These are phyloP conservation scores for Auricularia sp. DNA, from an alignment of 768 basidiomycete species.

Conservation along the genomic window DNA sequence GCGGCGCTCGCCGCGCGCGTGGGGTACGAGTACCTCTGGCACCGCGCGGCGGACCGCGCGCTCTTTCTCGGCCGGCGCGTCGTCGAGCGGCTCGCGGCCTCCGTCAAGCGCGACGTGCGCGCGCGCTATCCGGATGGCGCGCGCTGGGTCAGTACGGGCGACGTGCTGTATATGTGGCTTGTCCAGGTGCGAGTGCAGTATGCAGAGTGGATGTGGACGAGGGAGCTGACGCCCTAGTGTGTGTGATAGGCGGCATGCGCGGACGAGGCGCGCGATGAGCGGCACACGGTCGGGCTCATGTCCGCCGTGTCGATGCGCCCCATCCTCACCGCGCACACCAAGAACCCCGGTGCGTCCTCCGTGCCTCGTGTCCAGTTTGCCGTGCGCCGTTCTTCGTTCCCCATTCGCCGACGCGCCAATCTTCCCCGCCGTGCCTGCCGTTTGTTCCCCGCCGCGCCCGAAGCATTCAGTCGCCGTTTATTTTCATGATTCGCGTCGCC, in stretches of 20 bases:
- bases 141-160: neutral
- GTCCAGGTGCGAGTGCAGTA: neutral
- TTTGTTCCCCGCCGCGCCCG: too few relatives aligned
- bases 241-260: too few relatives aligned
- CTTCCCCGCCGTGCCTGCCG: too few relatives aligned
- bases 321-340: neutral
- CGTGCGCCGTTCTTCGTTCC: too few relatives aligned
- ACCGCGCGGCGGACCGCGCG: neutral
- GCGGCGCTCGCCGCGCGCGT: neutral
- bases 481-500: too few relatives aligned
- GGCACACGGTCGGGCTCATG: neutral
- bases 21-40: neutral
- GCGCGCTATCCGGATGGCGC: neutral
- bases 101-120: neutral
- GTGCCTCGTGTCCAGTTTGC: too few relatives aligned
- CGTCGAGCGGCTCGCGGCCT: neutral
- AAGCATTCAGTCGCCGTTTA: too few relatives aligned
- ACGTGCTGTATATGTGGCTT: neutral
- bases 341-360: too few relatives aligned
- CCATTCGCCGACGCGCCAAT: too few relatives aligned
- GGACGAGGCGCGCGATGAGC: too few relatives aligned
- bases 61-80: neutral
- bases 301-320: neutral
- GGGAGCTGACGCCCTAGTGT: too few relatives aligned
- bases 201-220: too few relatives aligned